A percentile compares a stretch with the other conserved stretches of the same genome.
Evolutionary conservation across 495 filamentous ascomycete genomes (phyloP).

Genomic region (Aspergillus leporis): DNA sequence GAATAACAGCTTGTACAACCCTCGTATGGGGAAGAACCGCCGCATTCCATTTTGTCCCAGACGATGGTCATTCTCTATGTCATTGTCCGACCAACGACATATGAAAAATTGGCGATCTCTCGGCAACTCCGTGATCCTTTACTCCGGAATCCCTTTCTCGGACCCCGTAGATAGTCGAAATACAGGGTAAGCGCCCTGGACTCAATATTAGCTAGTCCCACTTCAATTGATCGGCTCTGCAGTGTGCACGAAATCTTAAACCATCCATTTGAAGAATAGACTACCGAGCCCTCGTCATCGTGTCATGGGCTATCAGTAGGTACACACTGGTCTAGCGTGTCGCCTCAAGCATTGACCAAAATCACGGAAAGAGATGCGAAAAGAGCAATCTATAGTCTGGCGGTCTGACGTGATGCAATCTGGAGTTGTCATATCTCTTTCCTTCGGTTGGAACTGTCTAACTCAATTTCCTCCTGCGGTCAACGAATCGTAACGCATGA

Average conservation of each 20-base stretch:
- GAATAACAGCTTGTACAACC: slow-evolving; percentile 5
- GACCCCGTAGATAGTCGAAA: slow-evolving; percentile 1
- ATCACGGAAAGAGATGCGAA: neutral
- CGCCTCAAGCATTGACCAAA: neutral
- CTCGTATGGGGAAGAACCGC: slow-evolving; percentile 12
- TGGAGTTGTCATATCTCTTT: slow-evolving; percentile 20
- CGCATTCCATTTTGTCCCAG: slow-evolving; percentile 6
- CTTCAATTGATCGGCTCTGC: slow-evolving; percentile 8
- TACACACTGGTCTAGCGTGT: neutral
- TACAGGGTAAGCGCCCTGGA: neutral
- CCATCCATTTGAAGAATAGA: neutral
- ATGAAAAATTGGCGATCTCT: neutral
- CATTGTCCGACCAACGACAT: neutral
- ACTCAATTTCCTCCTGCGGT: neutral
- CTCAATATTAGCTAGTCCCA: slow-evolving; percentile 5
- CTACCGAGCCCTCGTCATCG: neutral
- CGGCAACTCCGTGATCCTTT: neutral
- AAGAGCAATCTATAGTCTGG: slow-evolving; percentile 2
- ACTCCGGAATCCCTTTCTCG: neutral
- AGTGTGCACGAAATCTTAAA: neutral
- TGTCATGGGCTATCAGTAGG: neutral
- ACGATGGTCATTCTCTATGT: neutral
- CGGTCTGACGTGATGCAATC: slow-evolving; percentile 10
- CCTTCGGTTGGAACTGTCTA: neutral
- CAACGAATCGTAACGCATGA: neutral